Percentiles rank a stretch among this genome's conserved stretches.
phyloP scores from a whole-genome alignment of 1,284 basidiomycete species.

The Veloporphyrellus conicus region DNA sequence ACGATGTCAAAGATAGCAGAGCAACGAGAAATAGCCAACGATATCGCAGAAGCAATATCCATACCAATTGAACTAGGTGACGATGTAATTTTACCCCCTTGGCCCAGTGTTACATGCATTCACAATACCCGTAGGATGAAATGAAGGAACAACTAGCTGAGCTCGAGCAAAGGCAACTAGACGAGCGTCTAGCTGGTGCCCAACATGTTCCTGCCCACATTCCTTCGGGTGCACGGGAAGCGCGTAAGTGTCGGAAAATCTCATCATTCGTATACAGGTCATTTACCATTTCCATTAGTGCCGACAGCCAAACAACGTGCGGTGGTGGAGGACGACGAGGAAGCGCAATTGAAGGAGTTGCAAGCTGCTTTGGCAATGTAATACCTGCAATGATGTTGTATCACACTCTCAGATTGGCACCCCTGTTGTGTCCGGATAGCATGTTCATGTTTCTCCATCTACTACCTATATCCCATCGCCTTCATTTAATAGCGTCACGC shows the following conservation, averaged over 20 bases:
- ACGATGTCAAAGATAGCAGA: slow-evolving; percentile 90
- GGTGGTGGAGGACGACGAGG: slow-evolving; percentile 87
- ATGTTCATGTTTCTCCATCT: slow-evolving; percentile 25
- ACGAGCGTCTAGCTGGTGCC: slow-evolving; percentile 82
- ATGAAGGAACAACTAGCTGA: slow-evolving; percentile 83
- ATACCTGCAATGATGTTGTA: slow-evolving; percentile 11
- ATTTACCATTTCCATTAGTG: slow-evolving; percentile 3
- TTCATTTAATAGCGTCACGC: slow-evolving; percentile 28
- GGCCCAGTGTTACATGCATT: slow-evolving; percentile 1
- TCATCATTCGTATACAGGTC: background rate
- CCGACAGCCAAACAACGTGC: slow-evolving; percentile 22
- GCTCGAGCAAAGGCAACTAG: slow-evolving; percentile 88
- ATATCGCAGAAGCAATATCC: slow-evolving; percentile 94
- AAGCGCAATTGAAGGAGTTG: slow-evolving; percentile 84
- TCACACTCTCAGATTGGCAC: slow-evolving; percentile 6
- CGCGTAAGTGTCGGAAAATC: slow-evolving; percentile 44
- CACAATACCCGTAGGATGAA: slow-evolving; percentile 57
- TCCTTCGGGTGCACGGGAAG: slow-evolving; percentile 60
- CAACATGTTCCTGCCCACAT: slow-evolving; percentile 88
- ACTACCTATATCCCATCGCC: slow-evolving; percentile 33
- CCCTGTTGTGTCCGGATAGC: slow-evolving; percentile 14
- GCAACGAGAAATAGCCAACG: slow-evolving; percentile 91
- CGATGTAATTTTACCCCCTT: slow-evolving; percentile 53
- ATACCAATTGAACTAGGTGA: slow-evolving; percentile 70
- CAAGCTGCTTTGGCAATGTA: slow-evolving; percentile 91